A percentile compares a stretch with the other conserved stretches of the same genome.
phyloP scores from a whole-genome alignment of 1,284 basidiomycete genomes.

The Rhodotorula sp. region DNA sequence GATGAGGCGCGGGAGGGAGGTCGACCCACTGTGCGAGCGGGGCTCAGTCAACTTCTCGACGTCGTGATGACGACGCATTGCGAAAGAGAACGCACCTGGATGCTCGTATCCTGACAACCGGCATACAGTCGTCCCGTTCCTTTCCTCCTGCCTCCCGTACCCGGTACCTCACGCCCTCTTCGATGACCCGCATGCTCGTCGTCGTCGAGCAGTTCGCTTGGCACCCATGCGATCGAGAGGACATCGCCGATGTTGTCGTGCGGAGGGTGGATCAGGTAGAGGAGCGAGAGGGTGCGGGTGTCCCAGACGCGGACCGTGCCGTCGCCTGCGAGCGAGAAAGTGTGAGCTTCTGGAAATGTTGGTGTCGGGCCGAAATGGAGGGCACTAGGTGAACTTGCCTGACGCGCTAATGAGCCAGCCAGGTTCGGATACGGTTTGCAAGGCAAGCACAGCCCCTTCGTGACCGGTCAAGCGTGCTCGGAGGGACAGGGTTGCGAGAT shows the following conservation, averaged over 20 bases:
- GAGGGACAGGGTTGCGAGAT: slow-evolving; percentile 66
- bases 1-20: slow-evolving; percentile 19
- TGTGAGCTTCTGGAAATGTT: too few species aligned
- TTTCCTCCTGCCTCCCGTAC: slow-evolving; percentile 6
- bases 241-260: slow-evolving; percentile 86
- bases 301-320: slow-evolving; percentile 88
- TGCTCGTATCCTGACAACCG: slow-evolving; percentile 41
- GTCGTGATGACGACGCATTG: too few species aligned
- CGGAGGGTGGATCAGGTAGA: slow-evolving; percentile 80
- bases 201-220: slow-evolving; percentile 57
- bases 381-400: slow-evolving; percentile 37
- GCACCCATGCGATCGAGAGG: slow-evolving; percentile 80
- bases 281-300: slow-evolving; percentile 64
- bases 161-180: slow-evolving; percentile 5
- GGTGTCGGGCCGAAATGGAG: neutral
- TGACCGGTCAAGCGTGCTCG: slow-evolving; percentile 78
- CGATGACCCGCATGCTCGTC: slow-evolving; percentile 2
- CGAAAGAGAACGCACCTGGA: slow-evolving; percentile 10
- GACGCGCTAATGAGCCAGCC: slow-evolving; percentile 84
- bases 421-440: slow-evolving; percentile 72
- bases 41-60: neutral
- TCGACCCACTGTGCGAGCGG: slow-evolving; percentile 38
- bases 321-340: slow-evolving; percentile 66
- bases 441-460: slow-evolving; percentile 75
- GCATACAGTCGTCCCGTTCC: slow-evolving; percentile 40